These are phyloP conservation scores for Penicillium palitans DNA, from an alignment of 2,329 filamentous ascomycete genomes.

Conservation along the genomic window DNA sequence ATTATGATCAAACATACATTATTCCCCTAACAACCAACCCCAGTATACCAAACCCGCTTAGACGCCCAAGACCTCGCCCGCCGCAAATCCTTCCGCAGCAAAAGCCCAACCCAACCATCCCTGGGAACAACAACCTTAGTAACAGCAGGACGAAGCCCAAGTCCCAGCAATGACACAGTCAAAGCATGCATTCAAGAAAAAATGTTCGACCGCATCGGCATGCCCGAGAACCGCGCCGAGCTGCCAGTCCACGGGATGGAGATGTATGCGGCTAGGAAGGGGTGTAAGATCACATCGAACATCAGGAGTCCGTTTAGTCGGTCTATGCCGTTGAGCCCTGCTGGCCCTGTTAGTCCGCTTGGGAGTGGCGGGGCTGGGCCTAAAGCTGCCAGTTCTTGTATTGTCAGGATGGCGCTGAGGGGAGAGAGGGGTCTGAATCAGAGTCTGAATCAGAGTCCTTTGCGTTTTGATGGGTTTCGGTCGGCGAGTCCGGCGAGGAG, in stretches of 20 bases:
- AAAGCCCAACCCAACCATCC: background rate
- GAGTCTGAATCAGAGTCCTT: background rate
- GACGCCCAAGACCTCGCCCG: conserved; percentile 33
- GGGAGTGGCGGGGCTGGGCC: background rate
- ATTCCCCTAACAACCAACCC: conserved; percentile 5
- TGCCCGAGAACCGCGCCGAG: conserved; percentile 14
- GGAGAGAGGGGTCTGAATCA: background rate
- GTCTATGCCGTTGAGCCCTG: background rate
- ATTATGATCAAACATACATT: too few relatives aligned
- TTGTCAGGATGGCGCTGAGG: background rate
- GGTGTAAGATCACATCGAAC: background rate
- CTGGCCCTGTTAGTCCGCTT: background rate
- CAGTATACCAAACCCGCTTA: conserved; percentile 28
- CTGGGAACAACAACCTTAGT: conserved; percentile 7
- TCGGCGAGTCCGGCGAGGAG: conserved; percentile 1
- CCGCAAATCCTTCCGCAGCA: conserved; percentile 32
- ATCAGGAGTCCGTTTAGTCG: background rate
- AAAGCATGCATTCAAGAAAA: conserved; percentile 27
- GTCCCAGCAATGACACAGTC: background rate
- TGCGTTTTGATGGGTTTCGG: background rate
- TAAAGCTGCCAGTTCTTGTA: background rate
- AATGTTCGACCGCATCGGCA: conserved; percentile 23
- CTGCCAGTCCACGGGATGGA: conserved; percentile 18
- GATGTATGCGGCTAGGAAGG: background rate
- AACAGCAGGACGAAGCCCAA: conserved; percentile 3